Evolutionary conservation across 805 yeast species (phyloP).

Genomic region (Komagataella pastoris): DNA sequence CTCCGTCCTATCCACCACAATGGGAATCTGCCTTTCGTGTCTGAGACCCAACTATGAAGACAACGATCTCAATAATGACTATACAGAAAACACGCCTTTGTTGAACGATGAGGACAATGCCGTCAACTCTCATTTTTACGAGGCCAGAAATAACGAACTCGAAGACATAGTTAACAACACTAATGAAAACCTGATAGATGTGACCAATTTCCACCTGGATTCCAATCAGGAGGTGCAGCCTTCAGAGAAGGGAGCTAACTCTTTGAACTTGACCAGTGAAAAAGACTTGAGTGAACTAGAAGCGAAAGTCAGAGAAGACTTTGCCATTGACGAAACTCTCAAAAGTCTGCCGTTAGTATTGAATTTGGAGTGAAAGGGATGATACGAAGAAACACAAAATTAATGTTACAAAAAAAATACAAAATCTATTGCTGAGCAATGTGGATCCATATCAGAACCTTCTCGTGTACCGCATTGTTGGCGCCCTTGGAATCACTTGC

Average conservation of each 20-base stretch:
- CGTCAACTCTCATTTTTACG: constrained; percentile 9
- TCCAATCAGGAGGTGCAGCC: not conserved
- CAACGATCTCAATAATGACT: constrained; percentile 3
- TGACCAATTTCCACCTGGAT: constrained; percentile 7
- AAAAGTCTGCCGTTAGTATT: not conserved
- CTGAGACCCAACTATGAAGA: constrained; percentile 12
- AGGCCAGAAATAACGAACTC: constrained; percentile 17
- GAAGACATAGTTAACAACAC: constrained; percentile 18
- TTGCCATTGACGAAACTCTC: not conserved
- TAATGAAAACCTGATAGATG: constrained; percentile 18
- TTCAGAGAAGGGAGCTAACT: not conserved
- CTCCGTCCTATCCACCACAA: constrained; percentile 3
- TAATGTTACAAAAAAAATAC: not conserved
- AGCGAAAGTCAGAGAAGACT: not conserved
- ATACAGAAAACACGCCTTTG: constrained; percentile 13
- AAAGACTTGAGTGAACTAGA: not conserved
- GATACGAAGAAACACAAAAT: not conserved
- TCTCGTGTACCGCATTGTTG: constrained; percentile 17
- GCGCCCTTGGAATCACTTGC: constrained; percentile 7
- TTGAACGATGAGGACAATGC: constrained; percentile 12
- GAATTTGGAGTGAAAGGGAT: not conserved
- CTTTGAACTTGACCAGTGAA: not conserved
- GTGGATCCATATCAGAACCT: constrained; percentile 25
- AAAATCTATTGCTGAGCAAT: constrained; percentile 13
- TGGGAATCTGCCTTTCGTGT: constrained; percentile 23